Conservation (phyloP, 805 yeast genomes). For the Suhomyces xylopsoci region DNA sequence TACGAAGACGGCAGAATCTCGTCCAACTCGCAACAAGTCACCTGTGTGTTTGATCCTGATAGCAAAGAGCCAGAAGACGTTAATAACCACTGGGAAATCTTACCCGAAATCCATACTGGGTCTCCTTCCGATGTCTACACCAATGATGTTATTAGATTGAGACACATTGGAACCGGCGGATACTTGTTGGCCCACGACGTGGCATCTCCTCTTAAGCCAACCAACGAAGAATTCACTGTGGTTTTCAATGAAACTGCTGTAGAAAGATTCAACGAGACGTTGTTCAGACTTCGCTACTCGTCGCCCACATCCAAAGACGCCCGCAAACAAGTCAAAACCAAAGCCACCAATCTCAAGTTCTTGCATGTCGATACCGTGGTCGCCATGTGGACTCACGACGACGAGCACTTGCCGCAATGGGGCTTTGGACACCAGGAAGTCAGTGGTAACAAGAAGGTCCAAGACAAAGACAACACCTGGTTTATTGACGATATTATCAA, state of each 20-base stretch:
- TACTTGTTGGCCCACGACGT: constrained; percentile 88
- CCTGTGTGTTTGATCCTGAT: constrained; percentile 53
- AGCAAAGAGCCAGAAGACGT: constrained; percentile 36
- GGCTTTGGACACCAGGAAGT: constrained; percentile 89
- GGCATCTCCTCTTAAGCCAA: constrained; percentile 87
- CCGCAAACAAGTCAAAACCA: constrained; percentile 59
- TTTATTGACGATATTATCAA: constrained; percentile 64
- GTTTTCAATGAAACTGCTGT: constrained; percentile 52
- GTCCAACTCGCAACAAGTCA: constrained; percentile 92
- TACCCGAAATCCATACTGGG: constrained; percentile 50
- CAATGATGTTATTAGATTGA: constrained; percentile 73
- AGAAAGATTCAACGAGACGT: constrained; percentile 63
- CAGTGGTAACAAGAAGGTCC: constrained; percentile 85
- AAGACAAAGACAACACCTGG: constrained; percentile 73
- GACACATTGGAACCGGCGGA: constrained; percentile 78
- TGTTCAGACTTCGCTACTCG: constrained; percentile 66
- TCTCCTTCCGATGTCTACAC: constrained; percentile 44
- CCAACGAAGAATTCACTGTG: constrained; percentile 92
- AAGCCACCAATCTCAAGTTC: constrained; percentile 64
- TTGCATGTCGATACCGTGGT: constrained; percentile 85
- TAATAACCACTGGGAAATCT: constrained; percentile 83
- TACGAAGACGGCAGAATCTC: constrained; percentile 96
- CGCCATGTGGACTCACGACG: constrained; percentile 91
- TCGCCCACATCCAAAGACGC: constrained; percentile 41
- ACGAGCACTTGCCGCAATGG: constrained; percentile 89